phyloP scores from a whole-genome alignment of 257 asterid genomes.

The Solanum arcanum region DNA sequence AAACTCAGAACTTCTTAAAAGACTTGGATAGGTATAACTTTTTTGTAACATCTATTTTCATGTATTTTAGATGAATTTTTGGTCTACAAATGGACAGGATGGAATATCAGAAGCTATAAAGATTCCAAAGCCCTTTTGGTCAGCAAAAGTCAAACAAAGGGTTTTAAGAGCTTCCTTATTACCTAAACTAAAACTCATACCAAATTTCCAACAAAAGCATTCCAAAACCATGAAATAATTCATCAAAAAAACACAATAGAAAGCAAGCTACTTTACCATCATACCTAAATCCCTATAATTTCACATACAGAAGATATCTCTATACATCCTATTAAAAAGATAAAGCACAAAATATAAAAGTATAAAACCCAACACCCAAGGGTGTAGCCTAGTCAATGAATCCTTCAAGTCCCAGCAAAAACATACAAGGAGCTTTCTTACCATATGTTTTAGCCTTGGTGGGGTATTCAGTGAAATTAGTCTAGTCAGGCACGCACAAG shows the following conservation, averaged over 20 bases:
- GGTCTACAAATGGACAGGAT: background rate
- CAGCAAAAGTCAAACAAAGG: background rate
- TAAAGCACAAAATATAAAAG: background rate
- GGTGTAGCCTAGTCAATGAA: background rate
- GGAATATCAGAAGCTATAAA: background rate
- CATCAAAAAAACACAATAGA: background rate
- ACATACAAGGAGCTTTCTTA: background rate
- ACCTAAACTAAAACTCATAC: background rate
- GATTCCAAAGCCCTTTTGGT: background rate
- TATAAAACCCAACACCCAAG: background rate
- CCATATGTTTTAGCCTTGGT: background rate
- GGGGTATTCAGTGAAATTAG: background rate
- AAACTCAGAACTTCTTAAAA: background rate
- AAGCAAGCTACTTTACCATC: background rate
- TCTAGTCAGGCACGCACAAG: background rate
- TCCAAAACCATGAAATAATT: slow-evolving; percentile 1
- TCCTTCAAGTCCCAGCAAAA: background rate
- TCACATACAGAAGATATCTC: background rate
- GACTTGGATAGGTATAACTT: background rate
- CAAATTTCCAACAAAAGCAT: background rate
- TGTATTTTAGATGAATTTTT: background rate
- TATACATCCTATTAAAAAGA: background rate
- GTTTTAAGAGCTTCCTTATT: background rate
- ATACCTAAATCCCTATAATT: background rate
- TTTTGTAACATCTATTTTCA: background rate